Evolutionary conservation across 306 rosid genomes (phyloP).

Genomic region (Sophora flavescens): DNA sequence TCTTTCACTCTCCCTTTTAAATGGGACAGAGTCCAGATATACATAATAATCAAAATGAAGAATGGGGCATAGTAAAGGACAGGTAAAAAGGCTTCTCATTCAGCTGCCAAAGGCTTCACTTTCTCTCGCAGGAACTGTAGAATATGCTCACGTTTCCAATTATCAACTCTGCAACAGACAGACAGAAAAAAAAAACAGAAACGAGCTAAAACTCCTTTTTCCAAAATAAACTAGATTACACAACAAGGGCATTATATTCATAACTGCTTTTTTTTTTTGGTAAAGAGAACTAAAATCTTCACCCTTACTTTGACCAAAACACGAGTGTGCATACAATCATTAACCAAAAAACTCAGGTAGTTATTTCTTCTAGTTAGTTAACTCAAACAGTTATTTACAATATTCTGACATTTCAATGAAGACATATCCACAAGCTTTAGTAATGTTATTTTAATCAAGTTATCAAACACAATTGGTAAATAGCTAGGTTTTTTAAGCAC

Average conservation of each 20-base stretch:
- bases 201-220: background rate
- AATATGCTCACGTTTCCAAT: constrained; percentile 95
- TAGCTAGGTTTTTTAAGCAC: no score
- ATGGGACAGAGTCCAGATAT: constrained; percentile 15
- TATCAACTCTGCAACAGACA: constrained; percentile 73
- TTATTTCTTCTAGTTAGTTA: background rate
- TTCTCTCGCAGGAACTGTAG: constrained; percentile 87
- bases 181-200: background rate
- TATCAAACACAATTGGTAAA: no score
- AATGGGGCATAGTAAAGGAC: constrained; percentile 22
- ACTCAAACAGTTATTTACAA: constrained; percentile 8
- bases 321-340: background rate
- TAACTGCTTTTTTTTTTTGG: background rate
- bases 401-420: constrained; percentile 17
- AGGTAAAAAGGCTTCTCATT: constrained; percentile 49
- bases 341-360: background rate
- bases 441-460: background rate
- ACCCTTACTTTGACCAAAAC: background rate
- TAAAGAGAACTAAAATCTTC: constrained; percentile 18
- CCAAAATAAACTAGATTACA: background rate
- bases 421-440: constrained; percentile 1
- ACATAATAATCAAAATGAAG: constrained; percentile 9
- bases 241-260: background rate
- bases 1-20: constrained; percentile 7
- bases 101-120: constrained; percentile 63